These are phyloP conservation scores for Aspergillus sp. DNA, from an alignment of 2,329 filamentous ascomycete species.

Conservation along the genomic window DNA sequence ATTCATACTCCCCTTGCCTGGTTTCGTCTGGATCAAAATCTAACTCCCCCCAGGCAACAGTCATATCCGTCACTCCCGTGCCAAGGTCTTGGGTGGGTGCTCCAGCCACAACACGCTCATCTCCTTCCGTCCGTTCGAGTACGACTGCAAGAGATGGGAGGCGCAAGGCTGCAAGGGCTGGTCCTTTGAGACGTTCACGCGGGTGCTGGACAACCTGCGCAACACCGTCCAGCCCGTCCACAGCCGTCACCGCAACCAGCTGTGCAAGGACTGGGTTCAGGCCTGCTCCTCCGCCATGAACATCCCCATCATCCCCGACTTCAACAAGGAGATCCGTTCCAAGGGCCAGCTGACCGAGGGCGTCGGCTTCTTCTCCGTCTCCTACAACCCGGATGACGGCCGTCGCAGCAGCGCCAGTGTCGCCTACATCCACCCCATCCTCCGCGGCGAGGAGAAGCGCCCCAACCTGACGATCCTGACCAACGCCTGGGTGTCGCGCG, in stretches of 20 bases:
- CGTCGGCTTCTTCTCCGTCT: slow-evolving; percentile 86
- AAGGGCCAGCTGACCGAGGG: slow-evolving; percentile 71
- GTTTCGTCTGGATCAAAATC: background rate
- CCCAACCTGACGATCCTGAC: slow-evolving; percentile 84
- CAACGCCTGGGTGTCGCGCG: slow-evolving; percentile 80
- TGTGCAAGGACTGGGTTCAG: slow-evolving; percentile 86
- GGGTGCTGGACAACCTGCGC: slow-evolving; percentile 76
- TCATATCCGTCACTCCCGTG: slow-evolving; percentile 85
- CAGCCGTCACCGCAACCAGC: slow-evolving; percentile 79
- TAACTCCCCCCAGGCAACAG: slow-evolving; percentile 67
- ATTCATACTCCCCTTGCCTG: background rate
- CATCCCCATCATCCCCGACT: slow-evolving; percentile 80
- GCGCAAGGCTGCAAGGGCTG: slow-evolving; percentile 78
- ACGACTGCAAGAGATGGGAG: slow-evolving; percentile 84
- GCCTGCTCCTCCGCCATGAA: slow-evolving; percentile 75
- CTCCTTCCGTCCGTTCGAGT: slow-evolving; percentile 86
- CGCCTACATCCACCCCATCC: slow-evolving; percentile 88
- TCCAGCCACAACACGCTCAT: slow-evolving; percentile 94
- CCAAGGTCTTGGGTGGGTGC: slow-evolving; percentile 89
- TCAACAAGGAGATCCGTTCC: slow-evolving; percentile 77
- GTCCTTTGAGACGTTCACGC: slow-evolving; percentile 81
- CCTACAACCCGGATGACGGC: slow-evolving; percentile 87
- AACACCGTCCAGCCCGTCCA: slow-evolving; percentile 92
- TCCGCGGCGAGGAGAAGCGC: slow-evolving; percentile 76
- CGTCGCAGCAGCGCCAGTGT: slow-evolving; percentile 82